Evolutionary conservation across 169 alveolate species (phyloP), one percentile per base, ranked within the genome.

Genomic region (Eimeria sp.): DNA sequence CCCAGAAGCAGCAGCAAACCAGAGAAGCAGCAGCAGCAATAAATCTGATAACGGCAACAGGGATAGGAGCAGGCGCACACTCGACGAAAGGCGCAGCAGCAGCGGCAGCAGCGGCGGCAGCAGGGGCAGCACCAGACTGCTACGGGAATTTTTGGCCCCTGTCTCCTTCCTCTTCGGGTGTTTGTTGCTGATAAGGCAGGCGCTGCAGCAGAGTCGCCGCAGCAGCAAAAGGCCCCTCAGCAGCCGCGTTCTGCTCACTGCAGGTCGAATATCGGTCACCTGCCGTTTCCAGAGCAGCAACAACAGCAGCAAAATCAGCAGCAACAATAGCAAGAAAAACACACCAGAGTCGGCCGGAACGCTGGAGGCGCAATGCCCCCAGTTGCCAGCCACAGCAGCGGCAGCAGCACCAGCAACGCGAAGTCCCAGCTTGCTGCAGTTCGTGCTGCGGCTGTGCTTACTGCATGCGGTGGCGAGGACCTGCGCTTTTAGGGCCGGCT

Each of bases 121-220:
- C 67, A 27, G 91, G 76, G n/a, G 91, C 73, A 51, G n/a, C 57
- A n/a, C 76, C 70, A 49, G 54, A 47, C 27, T 61, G 18, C 47
- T 86, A 72, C 80, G 61, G 80, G 93, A 86, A 58, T 47, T 86
- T 6, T n/a, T 86, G 30, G 54, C 76, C n/a, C 93, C 93, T 27
- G 57, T 63, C 93, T 86, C 63, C 65, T 86, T 86, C 82, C 63
- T 86, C 65, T 63, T 30, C 1, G 93, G 93, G 22, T 86, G 93
- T 43, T 47, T 86, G 63, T 63, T 86, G 93, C 80, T 86, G 76
- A 43, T 86, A 13, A 61, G 80, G 47, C 93, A 61, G 54, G 93
- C 93, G 82, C 80, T 86, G 93, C 93, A 86, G 93, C 93, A 86
- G 51, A 86, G 93, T 54, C 57, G 76, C 93, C 11, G 82, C 93